Evolutionary conservation across 1,139 yeast species (phyloP).

Genomic region (Nakaseomyces glabratus): DNA sequence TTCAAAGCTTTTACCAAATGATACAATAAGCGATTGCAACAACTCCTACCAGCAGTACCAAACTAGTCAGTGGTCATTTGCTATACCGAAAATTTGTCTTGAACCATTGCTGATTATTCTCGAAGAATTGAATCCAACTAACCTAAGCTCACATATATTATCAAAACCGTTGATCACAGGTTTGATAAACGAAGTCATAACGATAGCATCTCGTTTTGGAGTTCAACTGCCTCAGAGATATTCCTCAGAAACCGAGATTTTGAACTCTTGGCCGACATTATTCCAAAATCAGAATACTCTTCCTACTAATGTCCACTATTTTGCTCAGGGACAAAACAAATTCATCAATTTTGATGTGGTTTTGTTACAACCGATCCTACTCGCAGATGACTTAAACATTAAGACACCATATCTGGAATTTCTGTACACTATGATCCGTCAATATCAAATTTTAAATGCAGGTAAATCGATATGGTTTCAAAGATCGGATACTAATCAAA

Average conservation of each 20-base stretch:
- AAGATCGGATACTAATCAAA: slow-evolving; percentile 28
- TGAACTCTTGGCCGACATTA: slow-evolving; percentile 3
- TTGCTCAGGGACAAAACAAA: neutral
- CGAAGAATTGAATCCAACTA: slow-evolving; percentile 55
- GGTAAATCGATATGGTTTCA: slow-evolving; percentile 35
- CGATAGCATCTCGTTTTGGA: slow-evolving; percentile 69
- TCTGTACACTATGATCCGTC: slow-evolving; percentile 71
- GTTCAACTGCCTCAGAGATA: slow-evolving; percentile 29
- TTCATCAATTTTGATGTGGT: slow-evolving; percentile 57
- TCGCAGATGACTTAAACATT: slow-evolving; percentile 78
- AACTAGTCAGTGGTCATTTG: slow-evolving; percentile 76
- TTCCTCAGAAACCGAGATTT: slow-evolving; percentile 1
- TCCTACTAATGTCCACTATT: slow-evolving; percentile 2
- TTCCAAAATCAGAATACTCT: slow-evolving; percentile 1
- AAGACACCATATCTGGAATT: slow-evolving; percentile 88
- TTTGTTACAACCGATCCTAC: slow-evolving; percentile 71
- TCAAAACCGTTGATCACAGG: slow-evolving; percentile 83
- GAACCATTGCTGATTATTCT: slow-evolving; percentile 66
- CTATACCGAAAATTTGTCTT: slow-evolving; percentile 68
- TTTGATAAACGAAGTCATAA: slow-evolving; percentile 58
- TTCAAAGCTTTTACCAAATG: slow-evolving; percentile 26
- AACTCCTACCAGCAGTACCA: slow-evolving; percentile 49
- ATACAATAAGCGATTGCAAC: slow-evolving; percentile 31
- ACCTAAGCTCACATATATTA: slow-evolving; percentile 53
- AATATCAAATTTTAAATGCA: slow-evolving; percentile 45